These are phyloP conservation scores for Rhododendron simsii DNA, from an alignment of 148 eudicot genomes.

Conservation along the genomic window DNA sequence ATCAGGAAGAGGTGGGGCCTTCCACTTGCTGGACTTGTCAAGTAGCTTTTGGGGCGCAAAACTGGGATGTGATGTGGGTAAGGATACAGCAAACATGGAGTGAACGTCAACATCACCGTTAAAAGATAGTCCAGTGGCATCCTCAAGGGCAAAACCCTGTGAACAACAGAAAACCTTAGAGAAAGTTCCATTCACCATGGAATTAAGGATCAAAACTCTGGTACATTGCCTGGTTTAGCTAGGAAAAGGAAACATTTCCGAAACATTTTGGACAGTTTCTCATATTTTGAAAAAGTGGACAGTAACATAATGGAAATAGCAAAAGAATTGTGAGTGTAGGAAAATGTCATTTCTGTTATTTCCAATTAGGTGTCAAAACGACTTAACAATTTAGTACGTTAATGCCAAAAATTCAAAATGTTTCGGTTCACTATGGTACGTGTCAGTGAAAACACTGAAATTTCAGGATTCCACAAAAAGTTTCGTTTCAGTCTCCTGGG, in stretches of 20 bases:
- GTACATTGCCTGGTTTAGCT: not conserved
- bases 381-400: not conserved
- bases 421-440: not conserved
- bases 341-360: not conserved
- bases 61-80: constrained; percentile 84
- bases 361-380: not conserved
- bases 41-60: constrained; percentile 72
- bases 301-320: not conserved
- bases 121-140: constrained; percentile 84
- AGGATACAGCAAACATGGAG: constrained; percentile 72
- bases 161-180: constrained; percentile 18
- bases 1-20: constrained; percentile 63
- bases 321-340: not conserved
- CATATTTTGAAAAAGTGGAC: not conserved
- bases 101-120: constrained; percentile 74
- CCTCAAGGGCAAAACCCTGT: constrained; percentile 83
- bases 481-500: not conserved
- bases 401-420: not conserved
- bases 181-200: not conserved
- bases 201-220: not conserved
- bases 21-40: constrained; percentile 66
- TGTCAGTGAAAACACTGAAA: not conserved
- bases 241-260: not conserved
- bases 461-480: not conserved
- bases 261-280: not conserved